Conservation (phyloP, 169 alveolate species). For the Toxoplasma gondii region DNA sequence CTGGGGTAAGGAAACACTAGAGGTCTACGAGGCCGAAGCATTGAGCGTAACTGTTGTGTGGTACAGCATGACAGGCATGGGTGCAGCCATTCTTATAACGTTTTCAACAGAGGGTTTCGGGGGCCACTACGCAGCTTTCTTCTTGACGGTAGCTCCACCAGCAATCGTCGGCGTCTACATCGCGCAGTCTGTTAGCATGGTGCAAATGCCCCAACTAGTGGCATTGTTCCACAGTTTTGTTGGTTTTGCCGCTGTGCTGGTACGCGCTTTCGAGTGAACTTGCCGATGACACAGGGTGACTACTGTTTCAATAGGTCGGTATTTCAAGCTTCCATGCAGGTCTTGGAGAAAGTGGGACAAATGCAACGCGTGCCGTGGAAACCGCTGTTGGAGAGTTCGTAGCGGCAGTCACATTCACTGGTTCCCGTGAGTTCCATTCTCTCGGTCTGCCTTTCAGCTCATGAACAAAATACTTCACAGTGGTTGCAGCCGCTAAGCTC, state of each 20-base stretch:
- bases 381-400: conserved; percentile 86
- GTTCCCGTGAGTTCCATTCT: conserved; percentile 75
- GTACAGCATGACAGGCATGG: conserved; percentile 75
- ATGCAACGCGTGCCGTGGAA: conserved; percentile 55
- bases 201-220: conserved; percentile 89
- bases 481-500: conserved; percentile 93
- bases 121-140: conserved; percentile 64
- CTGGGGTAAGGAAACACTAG: conserved; percentile 65
- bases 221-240: conserved; percentile 95
- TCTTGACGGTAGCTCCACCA: conserved; percentile 67
- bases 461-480: conserved; percentile 13
- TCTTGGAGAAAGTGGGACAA: conserved; percentile 35
- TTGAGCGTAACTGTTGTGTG: background rate
- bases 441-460: background rate
- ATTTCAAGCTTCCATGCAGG: conserved; percentile 66
- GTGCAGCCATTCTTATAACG: conserved; percentile 72
- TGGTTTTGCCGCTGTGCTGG: conserved; percentile 94
- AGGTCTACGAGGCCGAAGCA: background rate
- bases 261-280: conserved; percentile 73
- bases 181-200: conserved; percentile 61
- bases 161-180: conserved; percentile 66
- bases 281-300: background rate
- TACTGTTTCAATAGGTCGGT: conserved; percentile 50
- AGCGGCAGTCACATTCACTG: conserved; percentile 94
- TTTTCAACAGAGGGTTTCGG: conserved; percentile 74